A percentile compares a stretch with the other conserved stretches of the same genome.
Conservation (phyloP, 2,329 filamentous ascomycete species). For the Trichoderma semiorbis region DNA sequence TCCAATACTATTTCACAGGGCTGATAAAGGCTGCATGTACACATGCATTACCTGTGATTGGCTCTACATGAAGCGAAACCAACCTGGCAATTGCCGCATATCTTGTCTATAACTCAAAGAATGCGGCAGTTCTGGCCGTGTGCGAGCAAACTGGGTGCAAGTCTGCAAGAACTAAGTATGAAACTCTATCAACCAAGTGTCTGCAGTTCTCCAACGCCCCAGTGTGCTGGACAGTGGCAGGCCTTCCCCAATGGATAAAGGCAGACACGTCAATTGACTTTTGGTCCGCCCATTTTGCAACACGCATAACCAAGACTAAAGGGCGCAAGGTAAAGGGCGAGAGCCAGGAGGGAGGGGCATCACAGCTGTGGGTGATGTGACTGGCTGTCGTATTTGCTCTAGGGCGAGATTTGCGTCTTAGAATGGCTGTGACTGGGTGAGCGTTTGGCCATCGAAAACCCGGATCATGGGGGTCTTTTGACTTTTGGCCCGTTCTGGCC, state of each 20-base stretch:
- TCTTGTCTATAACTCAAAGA: neutral
- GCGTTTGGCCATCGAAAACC: neutral
- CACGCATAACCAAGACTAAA: constrained; percentile 2
- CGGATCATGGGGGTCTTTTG: neutral
- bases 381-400: neutral
- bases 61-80: neutral
- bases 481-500: neutral
- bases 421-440: neutral
- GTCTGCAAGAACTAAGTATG: neutral
- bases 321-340: neutral
- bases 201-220: neutral
- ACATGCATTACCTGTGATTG: neutral
- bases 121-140: neutral
- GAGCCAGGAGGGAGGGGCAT: neutral
- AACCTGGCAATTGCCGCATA: neutral
- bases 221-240: neutral
- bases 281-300: neutral
- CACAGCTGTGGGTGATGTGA: neutral
- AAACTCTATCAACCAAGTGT: constrained; percentile 14
- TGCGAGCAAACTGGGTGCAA: neutral
- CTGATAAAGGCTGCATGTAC: neutral
- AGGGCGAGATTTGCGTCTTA: neutral
- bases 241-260: neutral
- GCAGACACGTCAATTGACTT: neutral
- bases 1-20: neutral